These are phyloP conservation scores for Candida schatavii DNA, from an alignment of 805 yeast species.

Conservation along the genomic window DNA sequence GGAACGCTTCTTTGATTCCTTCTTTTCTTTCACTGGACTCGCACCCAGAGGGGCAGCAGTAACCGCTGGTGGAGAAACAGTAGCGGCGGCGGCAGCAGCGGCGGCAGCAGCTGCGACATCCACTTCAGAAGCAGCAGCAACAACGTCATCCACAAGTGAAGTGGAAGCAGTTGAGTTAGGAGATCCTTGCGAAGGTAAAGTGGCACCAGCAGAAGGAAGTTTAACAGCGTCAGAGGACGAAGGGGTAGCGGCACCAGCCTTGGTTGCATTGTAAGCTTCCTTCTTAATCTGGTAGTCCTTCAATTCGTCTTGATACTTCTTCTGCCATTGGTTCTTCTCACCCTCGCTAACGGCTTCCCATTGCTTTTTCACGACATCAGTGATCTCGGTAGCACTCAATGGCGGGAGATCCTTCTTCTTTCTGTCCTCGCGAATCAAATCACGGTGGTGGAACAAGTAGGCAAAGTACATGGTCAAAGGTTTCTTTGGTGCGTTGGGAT, in stretches of 20 bases:
- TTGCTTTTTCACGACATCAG: constrained; percentile 70
- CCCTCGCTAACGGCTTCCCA: constrained; percentile 74
- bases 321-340: constrained; percentile 71
- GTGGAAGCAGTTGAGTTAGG: constrained; percentile 18
- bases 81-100: constrained; percentile 12
- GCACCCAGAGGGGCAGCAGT: not conserved
- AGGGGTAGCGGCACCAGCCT: constrained; percentile 15
- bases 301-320: constrained; percentile 48
- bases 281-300: constrained; percentile 30
- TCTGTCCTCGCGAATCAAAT: constrained; percentile 67
- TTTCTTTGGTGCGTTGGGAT: constrained; percentile 94
- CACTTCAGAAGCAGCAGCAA: constrained; percentile 27
- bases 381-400: constrained; percentile 71
- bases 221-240: constrained; percentile 12
- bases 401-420: constrained; percentile 54
- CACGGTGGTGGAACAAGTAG: constrained; percentile 72
- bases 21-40: constrained; percentile 14
- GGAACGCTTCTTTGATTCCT: constrained; percentile 10
- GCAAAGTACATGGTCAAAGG: constrained; percentile 85
- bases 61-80: too few species aligned
- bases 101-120: constrained; percentile 9
- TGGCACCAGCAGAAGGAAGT: constrained; percentile 12
- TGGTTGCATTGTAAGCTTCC: constrained; percentile 33
- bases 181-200: constrained; percentile 12
- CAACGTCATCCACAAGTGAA: constrained; percentile 9